Evolutionary conservation across 169 alveolate genomes (phyloP), one percentile per base, ranked within the genome.

Genomic region (Plasmodium gonderi): DNA sequence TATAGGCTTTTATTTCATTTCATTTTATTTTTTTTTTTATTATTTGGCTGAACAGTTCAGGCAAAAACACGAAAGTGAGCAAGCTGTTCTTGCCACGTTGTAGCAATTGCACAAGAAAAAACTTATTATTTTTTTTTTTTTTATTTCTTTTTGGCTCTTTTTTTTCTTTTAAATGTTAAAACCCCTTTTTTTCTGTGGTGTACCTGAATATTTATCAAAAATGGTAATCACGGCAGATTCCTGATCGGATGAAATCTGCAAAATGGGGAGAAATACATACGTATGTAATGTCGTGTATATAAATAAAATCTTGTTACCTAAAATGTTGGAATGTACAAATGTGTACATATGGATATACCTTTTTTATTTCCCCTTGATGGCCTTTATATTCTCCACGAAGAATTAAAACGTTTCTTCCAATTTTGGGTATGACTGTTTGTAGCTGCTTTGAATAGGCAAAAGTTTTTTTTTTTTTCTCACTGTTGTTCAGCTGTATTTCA

Each of bases 361-460:
- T 76, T 20, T 85, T 85, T 9, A 85, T 9, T 47, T 75, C 79
- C 60, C 89, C 92, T 33, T 33, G 29, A 8, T 7, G 17, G 5
- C 87, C 92, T n/a, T 67, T 85, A 47, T 85, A 85, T 6, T 60
- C 33, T 17, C 92, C 92, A 14, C 47, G 38, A 23, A 85, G 79
- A 33, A 85, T 64, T 31, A 85, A 38, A 38, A 85, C 87, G 36
- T 23, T 33, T 78, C 79, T 29, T 11, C 92, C 92, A 67, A 72
- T 85, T 54, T 85, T 75, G 9, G 92, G 92, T 85, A 85, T 75
- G 26, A 85, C 92, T 31, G 92, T 85, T 75, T 85, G 89, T 7
- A 85, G 68, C 45, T 85, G 92, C 68, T 75, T 85, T 42, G 65
- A 82, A 54, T 85, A 11, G 38, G 92, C 92, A 12, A 17, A 31